Evolutionary conservation across 768 basidiomycete genomes (phyloP).

Genomic region (Leccinum imitatum): DNA sequence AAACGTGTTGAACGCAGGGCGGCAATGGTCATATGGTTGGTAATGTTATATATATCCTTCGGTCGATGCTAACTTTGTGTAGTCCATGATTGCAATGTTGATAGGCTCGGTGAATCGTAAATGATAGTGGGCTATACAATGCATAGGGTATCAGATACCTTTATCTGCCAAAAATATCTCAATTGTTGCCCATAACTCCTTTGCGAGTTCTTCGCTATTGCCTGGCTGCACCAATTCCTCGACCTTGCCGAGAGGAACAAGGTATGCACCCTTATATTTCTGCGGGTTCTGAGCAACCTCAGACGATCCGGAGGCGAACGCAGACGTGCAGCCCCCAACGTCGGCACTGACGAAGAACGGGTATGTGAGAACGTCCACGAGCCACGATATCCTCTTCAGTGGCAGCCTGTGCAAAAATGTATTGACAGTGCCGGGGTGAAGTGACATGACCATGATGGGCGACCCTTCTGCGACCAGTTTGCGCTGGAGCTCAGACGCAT

Average conservation of each 20-base stretch:
- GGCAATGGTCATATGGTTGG: too few species aligned
- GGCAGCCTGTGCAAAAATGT: slow-evolving; percentile 29
- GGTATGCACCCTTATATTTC: slow-evolving; percentile 34
- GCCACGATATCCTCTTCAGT: slow-evolving; percentile 15
- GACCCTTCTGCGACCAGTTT: slow-evolving; percentile 30
- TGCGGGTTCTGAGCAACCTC: slow-evolving; percentile 19
- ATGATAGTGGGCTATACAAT: too few species aligned
- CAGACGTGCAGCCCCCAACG: slow-evolving; percentile 28
- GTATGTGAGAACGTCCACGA: slow-evolving; percentile 15
- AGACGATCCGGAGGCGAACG: slow-evolving; percentile 32
- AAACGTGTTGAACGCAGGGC: too few species aligned
- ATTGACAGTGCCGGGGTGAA: slow-evolving; percentile 33
- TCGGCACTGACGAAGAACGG: slow-evolving; percentile 12
- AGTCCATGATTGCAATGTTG: too few species aligned
- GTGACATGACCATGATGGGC: slow-evolving; percentile 11
- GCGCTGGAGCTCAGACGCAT: slow-evolving; percentile 49
- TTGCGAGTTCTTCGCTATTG: slow-evolving; percentile 24
- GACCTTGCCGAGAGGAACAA: slow-evolving; percentile 28
- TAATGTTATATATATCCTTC: too few species aligned
- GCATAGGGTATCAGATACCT: slow-evolving; percentile 9
- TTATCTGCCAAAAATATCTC: slow-evolving; percentile 28
- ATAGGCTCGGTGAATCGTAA: too few species aligned
- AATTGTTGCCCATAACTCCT: slow-evolving; percentile 33
- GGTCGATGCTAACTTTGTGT: too few species aligned
- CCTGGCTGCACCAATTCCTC: slow-evolving; percentile 13